A percentile compares a stretch with the other conserved stretches of the same genome.
These are phyloP conservation scores for Strobilomyces dryophilus DNA, from an alignment of 768 basidiomycete genomes.

Conservation along the genomic window DNA sequence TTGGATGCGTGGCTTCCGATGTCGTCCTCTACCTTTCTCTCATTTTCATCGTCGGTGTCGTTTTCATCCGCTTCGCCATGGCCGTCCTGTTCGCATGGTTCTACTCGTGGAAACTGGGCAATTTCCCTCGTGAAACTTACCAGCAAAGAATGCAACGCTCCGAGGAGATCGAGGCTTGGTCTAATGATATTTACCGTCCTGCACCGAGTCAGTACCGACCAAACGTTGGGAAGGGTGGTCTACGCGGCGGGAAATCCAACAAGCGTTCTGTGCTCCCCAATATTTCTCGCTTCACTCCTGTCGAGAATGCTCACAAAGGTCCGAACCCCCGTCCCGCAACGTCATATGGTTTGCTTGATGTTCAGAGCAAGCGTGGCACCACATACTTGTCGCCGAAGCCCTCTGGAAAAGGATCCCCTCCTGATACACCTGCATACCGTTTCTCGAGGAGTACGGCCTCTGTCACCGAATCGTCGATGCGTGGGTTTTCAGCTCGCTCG, in stretches of 20 bases:
- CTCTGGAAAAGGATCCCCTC: conserved; percentile 56
- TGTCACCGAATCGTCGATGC: conserved; percentile 43
- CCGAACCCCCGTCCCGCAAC: conserved; percentile 53
- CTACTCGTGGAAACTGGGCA: conserved; percentile 92
- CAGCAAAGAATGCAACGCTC: conserved; percentile 87
- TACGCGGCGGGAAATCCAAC: conserved; percentile 44
- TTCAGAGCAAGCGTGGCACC: conserved; percentile 57
- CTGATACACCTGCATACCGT: conserved; percentile 65
- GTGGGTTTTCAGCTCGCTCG: conserved; percentile 34
- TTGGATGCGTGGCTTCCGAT: conserved; percentile 93
- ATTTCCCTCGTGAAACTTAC: conserved; percentile 90
- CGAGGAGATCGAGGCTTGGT: conserved; percentile 93
- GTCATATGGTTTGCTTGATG: conserved; percentile 64
- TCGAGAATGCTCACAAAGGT: conserved; percentile 56
- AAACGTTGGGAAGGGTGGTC: conserved; percentile 74
- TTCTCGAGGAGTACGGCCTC: conserved; percentile 83
- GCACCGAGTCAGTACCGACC: conserved; percentile 91
- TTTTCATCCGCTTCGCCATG: conserved; percentile 92
- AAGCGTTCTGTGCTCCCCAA: conserved; percentile 64
- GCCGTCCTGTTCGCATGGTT: conserved; percentile 98
- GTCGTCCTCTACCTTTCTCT: conserved; percentile 95
- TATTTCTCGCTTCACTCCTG: conserved; percentile 69
- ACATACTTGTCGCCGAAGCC: conserved; percentile 40
- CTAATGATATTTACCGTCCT: conserved; percentile 90
- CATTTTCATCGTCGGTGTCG: conserved; percentile 96